Base-by-base conservation (phyloP, 768 basidiomycete species). In the Butyriboletus loyo region DNA sequence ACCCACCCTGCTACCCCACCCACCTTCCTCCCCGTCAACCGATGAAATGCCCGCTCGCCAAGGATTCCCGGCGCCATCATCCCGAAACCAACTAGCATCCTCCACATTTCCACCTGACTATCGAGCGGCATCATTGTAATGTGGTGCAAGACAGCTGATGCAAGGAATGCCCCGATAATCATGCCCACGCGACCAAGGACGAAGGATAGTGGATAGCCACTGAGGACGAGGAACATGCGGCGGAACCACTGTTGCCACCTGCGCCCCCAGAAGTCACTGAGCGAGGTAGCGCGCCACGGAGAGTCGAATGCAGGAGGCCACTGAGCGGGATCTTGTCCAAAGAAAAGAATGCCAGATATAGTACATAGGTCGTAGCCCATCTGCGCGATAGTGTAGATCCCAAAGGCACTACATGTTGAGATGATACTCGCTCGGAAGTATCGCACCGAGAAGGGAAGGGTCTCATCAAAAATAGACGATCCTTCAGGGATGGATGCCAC, bases 111-210 rank as follows among this genome's bases (percentile, higher is more conserved):
- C 1, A 72, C 66, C 7, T 74, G 76, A 7, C 68, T 63, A 2
- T 78, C 76, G 72, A 83, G 72, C 0, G 77, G 75, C 74, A 78
- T 80, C 43, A 80, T 40, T 6, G 76, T 75, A 6, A 77, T 40
- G 49, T 81, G 72, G 54, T 88, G 87, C 13, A 85, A 61, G 9
- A 83, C 32, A 2, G 73, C 84, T 0, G 86, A 87, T 5, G 77
- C 62, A 1, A 79, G 53, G 62, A 87, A 87, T 6, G 76, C 75
- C 9, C 84, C 83, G 2, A 87, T 36, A 2, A 86, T 67, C 1
- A 66, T 71, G 2, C 80, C 83, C 1, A 62, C 48, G 10, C 77
- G 75, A 3, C 85, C 84, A 17, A 79, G 58, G 11, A 83, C 36
- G 28, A 65, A 53, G 21, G 61, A 64, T 19, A 67, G 43, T 2